A percentile compares a stretch with the other conserved stretches of the same genome.
Evolutionary conservation across 2,329 filamentous ascomycete genomes (phyloP).

Genomic region (Diaporthe sp.): DNA sequence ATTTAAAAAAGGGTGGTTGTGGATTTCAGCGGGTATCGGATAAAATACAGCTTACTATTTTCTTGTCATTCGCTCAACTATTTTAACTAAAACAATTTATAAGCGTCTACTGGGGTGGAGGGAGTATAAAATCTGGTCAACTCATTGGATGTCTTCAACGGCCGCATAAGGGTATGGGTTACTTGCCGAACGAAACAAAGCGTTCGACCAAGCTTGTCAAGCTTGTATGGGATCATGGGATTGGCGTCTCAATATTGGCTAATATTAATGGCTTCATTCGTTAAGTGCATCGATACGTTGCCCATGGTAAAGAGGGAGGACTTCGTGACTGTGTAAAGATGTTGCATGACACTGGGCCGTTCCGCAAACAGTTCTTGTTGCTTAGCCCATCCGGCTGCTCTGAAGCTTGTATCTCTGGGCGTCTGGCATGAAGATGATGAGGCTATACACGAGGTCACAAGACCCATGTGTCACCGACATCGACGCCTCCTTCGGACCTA

Average conservation of each 20-base stretch:
- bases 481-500: not conserved
- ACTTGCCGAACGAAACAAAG: not conserved
- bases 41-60: not conserved
- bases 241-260: slow-evolving; percentile 18
- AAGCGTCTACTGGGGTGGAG: not conserved
- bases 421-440: too few relatives aligned
- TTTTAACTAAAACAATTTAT: slow-evolving; percentile 1
- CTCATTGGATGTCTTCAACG: not conserved
- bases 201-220: not conserved
- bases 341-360: too few relatives aligned
- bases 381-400: not conserved
- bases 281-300: not conserved
- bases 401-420: not conserved
- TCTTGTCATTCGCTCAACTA: slow-evolving; percentile 29
- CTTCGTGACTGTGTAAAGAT: too few relatives aligned
- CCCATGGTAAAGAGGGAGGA: not conserved
- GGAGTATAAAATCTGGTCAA: not conserved
- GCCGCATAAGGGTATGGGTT: slow-evolving; percentile 4
- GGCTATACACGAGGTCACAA: too few relatives aligned
- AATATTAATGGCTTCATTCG: slow-evolving; percentile 27
- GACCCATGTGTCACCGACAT: not conserved
- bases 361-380: not conserved
- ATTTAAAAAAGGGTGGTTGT: not conserved
- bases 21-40: not conserved
- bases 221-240: not conserved